Evolutionary conservation across 2,329 filamentous ascomycete genomes (phyloP).

Genomic region (Pseudogymnoascus sp.): DNA sequence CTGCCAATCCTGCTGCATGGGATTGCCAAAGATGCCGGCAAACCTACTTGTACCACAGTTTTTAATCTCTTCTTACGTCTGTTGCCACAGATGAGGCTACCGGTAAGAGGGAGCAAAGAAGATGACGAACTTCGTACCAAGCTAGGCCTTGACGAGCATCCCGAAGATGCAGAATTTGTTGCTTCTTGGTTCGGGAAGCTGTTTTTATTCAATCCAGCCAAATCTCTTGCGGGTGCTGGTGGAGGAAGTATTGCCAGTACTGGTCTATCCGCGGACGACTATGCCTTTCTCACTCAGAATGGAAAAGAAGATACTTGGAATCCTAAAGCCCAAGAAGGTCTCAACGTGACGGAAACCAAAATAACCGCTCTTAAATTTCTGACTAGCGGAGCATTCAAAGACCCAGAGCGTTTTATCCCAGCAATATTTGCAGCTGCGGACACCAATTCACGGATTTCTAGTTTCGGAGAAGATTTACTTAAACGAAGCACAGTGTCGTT

Average conservation of each 20-base stretch:
- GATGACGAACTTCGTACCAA: constrained; percentile 59
- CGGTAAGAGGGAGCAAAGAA: constrained; percentile 69
- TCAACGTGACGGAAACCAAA: constrained; percentile 64
- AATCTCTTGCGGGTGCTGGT: neutral
- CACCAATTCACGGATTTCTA: constrained; percentile 69
- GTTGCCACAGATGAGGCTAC: constrained; percentile 62
- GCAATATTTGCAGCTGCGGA: constrained; percentile 78
- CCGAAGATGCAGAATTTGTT: constrained; percentile 64
- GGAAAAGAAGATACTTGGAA: constrained; percentile 65
- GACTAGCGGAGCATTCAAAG: constrained; percentile 76
- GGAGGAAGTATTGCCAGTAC: constrained; percentile 29
- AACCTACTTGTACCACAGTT: constrained; percentile 51
- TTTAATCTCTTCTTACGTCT: constrained; percentile 79
- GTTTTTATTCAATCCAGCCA: constrained; percentile 49
- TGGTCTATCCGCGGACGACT: constrained; percentile 57
- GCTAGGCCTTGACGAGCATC: constrained; percentile 54
- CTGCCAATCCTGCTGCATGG: constrained; percentile 63
- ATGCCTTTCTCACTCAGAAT: constrained; percentile 58
- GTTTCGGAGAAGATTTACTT: constrained; percentile 81
- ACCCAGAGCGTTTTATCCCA: constrained; percentile 75
- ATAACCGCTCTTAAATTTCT: constrained; percentile 62
- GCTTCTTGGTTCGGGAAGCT: constrained; percentile 70
- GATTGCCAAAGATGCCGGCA: constrained; percentile 51
- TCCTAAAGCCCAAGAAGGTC: constrained; percentile 47
- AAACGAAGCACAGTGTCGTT: constrained; percentile 71